Evolutionary conservation across 306 rosid species (phyloP).

Genomic region (Dalbergia oliveri): DNA sequence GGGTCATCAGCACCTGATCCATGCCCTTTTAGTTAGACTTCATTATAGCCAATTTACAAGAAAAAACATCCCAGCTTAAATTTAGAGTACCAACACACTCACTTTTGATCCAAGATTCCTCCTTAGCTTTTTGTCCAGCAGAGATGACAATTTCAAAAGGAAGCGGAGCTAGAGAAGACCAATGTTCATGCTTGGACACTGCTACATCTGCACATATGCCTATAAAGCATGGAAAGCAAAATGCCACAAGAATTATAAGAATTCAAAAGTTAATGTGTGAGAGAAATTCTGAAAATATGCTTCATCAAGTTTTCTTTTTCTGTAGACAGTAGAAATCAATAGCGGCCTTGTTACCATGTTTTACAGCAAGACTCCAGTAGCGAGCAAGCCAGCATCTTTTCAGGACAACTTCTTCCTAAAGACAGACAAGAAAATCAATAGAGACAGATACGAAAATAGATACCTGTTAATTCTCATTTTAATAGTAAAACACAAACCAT

Average conservation of each 20-base stretch:
- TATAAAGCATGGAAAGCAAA: slow-evolving; percentile 44
- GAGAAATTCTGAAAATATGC: not conserved
- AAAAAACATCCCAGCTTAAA: not conserved
- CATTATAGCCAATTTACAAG: slow-evolving; percentile 19
- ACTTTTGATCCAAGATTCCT: slow-evolving; percentile 65
- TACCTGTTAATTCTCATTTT: slow-evolving; percentile 3
- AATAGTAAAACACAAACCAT: slow-evolving; percentile 71
- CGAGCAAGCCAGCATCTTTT: slow-evolving; percentile 89
- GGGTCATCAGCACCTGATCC: slow-evolving; percentile 71
- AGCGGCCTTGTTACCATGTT: slow-evolving; percentile 60
- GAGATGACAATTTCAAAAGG: slow-evolving; percentile 82
- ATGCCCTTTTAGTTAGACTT: slow-evolving; percentile 36
- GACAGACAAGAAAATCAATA: slow-evolving; percentile 24
- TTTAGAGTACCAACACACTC: slow-evolving; percentile 19
- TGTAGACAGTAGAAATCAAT: slow-evolving; percentile 24
- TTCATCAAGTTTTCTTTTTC: not conserved
- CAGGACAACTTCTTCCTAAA: slow-evolving; percentile 82
- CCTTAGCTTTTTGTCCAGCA: slow-evolving; percentile 88
- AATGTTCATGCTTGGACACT: slow-evolving; percentile 69
- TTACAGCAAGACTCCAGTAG: slow-evolving; percentile 76
- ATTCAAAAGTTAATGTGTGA: slow-evolving; percentile 18
- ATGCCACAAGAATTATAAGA: slow-evolving; percentile 19
- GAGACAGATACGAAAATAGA: slow-evolving; percentile 26
- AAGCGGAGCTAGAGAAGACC: slow-evolving; percentile 89
- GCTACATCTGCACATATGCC: slow-evolving; percentile 77